Base-by-base conservation (phyloP, 768 basidiomycete genomes). In the Mycena vitilis region DNA sequence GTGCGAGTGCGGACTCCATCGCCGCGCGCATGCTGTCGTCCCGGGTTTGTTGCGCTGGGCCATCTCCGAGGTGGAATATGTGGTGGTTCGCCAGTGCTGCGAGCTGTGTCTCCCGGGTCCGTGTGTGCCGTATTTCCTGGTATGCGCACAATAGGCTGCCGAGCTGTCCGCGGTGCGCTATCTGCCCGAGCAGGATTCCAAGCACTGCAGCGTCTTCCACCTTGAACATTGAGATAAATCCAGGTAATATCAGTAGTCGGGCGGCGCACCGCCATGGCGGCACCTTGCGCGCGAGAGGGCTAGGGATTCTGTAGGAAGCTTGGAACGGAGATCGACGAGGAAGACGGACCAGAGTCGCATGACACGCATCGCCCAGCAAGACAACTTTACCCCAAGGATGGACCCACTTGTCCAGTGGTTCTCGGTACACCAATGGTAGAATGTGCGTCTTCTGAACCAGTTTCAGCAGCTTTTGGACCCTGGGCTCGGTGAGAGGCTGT, bases 61-160 rank as follows among this genome's bases (percentile, higher is more conserved):
- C 89, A 63, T 91, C 90, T 0, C 80, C 79, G 0, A 89, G 74
- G 74, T 91, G 89, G 76, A 89, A 89, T 54, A 84, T 83, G 45
- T 79, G 69, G 69, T 87, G 86, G 71, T 88, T 87, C 37, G 84
- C 73, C 2, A 85, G 82, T 4, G 88, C 84, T 5, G 83, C 82
- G 0, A 75, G 74, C 70, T 91, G 89, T 0, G 84, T 86, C 4
- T 74, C 80, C 0, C 85, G 81, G 0, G 87, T 81, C 13, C 90
- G 86, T 4, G 78, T 71, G 49, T 85, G 81, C 4, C 89, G 86
- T 22, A 91, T 80, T 1, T 75, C 73, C 68, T 90, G 78, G 69
- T 90, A 91, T 0, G 85, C 88, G 20, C 75, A 78, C 22, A 90
- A 77, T 18, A 90, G 80, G 2, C 79, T 72, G 1, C 68, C 70